Conservation (phyloP, 163 green algal species). For the Coccomyxa subellipsoidea region DNA sequence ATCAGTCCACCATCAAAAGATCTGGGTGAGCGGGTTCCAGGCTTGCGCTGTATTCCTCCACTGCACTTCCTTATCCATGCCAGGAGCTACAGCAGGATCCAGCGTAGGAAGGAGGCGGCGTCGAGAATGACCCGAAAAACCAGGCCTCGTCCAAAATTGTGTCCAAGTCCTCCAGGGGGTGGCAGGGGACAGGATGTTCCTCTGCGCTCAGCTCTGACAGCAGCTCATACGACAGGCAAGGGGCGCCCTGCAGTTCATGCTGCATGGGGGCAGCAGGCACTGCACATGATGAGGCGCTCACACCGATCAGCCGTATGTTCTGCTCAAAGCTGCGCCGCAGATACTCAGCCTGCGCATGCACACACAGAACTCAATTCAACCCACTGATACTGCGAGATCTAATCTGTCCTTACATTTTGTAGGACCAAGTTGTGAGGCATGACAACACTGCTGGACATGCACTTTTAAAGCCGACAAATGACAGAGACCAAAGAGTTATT, state of each 20-base stretch:
- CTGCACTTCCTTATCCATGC: neutral
- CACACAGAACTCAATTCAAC: no score
- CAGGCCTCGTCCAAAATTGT: neutral
- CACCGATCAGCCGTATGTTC: neutral
- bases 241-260: neutral
- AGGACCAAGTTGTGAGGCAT: no score
- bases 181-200: neutral
- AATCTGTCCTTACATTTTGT: no score
- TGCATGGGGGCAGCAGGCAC: neutral
- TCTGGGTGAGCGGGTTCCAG: neutral
- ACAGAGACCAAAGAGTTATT: neutral
- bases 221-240: neutral
- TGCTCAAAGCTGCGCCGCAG: neutral
- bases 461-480: no score
- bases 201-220: neutral
- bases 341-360: neutral
- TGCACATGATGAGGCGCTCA: neutral
- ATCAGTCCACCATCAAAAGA: no score
- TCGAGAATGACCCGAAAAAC: neutral
- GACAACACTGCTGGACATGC: no score
- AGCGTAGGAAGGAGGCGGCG: neutral
- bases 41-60: no score
- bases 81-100: neutral
- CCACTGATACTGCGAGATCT: no score
- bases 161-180: neutral